phyloP scores from a whole-genome alignment of 257 asterid genomes.

The Solanum microdontum region DNA sequence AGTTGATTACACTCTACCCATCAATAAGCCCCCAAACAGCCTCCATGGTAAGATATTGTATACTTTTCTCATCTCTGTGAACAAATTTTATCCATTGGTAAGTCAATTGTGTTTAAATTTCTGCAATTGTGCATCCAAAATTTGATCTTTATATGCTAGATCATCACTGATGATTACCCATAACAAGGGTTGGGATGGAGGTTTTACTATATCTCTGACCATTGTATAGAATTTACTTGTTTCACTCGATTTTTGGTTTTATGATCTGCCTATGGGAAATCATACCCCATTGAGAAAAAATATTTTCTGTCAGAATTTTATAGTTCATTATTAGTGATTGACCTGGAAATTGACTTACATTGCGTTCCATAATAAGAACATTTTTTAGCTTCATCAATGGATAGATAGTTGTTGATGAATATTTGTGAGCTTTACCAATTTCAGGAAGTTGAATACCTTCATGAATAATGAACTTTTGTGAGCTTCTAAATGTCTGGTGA shows the following conservation, averaged over 20 bases:
- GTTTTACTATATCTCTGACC: not conserved
- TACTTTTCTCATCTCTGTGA: not conserved
- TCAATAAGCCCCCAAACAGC: constrained; percentile 88
- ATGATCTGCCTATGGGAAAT: not conserved
- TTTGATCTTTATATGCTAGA: not conserved
- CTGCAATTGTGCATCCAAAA: not conserved
- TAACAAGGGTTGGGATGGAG: not conserved
- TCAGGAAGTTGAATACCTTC: not conserved
- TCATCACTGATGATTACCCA: not conserved
- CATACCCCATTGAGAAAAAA: not conserved
- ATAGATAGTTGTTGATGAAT: not conserved
- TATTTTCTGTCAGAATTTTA: not conserved
- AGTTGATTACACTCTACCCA: constrained; percentile 49
- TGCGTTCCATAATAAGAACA: not conserved
- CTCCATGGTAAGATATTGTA: constrained; percentile 61
- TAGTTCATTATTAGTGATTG: not conserved
- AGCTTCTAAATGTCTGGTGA: not conserved
- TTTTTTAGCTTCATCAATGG: not conserved
- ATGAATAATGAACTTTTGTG: not conserved
- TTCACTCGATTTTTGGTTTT: not conserved
- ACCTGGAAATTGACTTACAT: not conserved
- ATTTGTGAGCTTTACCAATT: not conserved
- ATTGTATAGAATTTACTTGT: not conserved
- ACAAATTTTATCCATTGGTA: not conserved
- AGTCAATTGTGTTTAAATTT: not conserved